Conservation (phyloP, 441 rosid species). For the Pelargonium citronellum region DNA sequence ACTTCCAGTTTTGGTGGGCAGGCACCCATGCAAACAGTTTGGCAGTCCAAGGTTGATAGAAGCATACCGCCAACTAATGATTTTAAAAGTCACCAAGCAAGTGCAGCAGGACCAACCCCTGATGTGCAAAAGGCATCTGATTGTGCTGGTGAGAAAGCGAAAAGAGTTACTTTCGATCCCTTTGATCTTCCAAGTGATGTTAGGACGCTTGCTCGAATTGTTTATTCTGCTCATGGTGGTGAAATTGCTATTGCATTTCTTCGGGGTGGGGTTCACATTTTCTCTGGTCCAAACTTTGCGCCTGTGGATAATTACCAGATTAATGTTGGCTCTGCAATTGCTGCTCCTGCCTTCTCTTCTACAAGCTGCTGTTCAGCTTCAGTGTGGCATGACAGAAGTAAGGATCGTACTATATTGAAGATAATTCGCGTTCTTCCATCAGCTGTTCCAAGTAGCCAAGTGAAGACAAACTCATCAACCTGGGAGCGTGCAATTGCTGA, state of each 20-base stretch:
- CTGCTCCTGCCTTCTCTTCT: conserved; percentile 97
- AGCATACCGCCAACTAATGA: conserved; percentile 88
- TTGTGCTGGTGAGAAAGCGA: conserved; percentile 51
- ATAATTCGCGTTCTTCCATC: conserved; percentile 97
- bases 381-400: conserved; percentile 84
- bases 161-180: conserved; percentile 85
- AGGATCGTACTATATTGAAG: conserved; percentile 84
- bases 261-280: conserved; percentile 93
- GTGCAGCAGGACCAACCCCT: conserved; percentile 46
- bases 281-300: conserved; percentile 90
- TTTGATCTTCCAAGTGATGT: conserved; percentile 97
- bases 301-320: conserved; percentile 92
- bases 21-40: conserved; percentile 94
- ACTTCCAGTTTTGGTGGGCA: conserved; percentile 91
- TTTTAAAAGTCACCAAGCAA: conserved; percentile 56
- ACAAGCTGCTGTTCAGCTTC: conserved; percentile 99
- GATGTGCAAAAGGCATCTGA: conserved; percentile 53
- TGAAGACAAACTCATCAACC: conserved; percentile 66
- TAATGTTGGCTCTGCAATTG: conserved; percentile 93
- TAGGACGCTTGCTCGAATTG: conserved; percentile 87
- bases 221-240: conserved; percentile 98
- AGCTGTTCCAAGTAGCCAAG: conserved; percentile 67
- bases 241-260: conserved; percentile 96
- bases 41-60: conserved; percentile 93
- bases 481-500: conserved; percentile 99